Conservation (phyloP, 2,329 filamentous ascomycete genomes). For the Colletotrichum destructivum region DNA sequence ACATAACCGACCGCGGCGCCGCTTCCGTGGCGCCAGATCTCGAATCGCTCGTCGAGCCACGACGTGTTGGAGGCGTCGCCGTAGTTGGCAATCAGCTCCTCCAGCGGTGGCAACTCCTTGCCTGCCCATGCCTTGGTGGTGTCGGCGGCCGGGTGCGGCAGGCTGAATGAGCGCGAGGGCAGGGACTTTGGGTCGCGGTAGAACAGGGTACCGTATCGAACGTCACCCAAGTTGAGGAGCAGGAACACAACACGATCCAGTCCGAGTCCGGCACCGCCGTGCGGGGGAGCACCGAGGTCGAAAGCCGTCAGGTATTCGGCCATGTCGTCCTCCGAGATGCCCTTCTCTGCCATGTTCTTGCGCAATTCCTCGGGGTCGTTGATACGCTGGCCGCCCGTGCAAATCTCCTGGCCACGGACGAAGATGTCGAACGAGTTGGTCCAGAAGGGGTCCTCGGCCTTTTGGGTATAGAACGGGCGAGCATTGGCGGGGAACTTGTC, state of each 20-base stretch:
- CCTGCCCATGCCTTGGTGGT: conserved; percentile 65
- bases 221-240: conserved; percentile 88
- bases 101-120: conserved; percentile 77
- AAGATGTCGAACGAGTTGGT: conserved; percentile 98
- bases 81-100: conserved; percentile 94
- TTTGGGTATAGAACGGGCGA: conserved; percentile 93
- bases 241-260: conserved; percentile 91
- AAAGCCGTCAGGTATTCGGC: conserved; percentile 92
- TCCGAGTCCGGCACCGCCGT: conserved; percentile 91
- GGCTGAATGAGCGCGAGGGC: conserved; percentile 72
- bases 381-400: conserved; percentile 93
- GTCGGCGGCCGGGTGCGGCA: conserved; percentile 91
- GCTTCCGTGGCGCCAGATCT: conserved; percentile 88
- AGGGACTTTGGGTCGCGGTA: conserved; percentile 91
- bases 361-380: conserved; percentile 83
- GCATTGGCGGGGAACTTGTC: conserved; percentile 92
- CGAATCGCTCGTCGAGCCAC: conserved; percentile 91
- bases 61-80: conserved; percentile 95
- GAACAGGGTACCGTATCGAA: conserved; percentile 89
- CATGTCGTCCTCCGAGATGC: conserved; percentile 86
- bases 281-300: conserved; percentile 88
- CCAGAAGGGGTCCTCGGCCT: conserved; percentile 77
- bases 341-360: conserved; percentile 81
- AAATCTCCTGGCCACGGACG: conserved; percentile 91
- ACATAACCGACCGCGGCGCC: conserved; percentile 91